A percentile compares a stretch with the other conserved stretches of the same genome.
These are phyloP conservation scores for Dictyostelium intermedium DNA, from an alignment of 78 protist species.

Conservation along the genomic window DNA sequence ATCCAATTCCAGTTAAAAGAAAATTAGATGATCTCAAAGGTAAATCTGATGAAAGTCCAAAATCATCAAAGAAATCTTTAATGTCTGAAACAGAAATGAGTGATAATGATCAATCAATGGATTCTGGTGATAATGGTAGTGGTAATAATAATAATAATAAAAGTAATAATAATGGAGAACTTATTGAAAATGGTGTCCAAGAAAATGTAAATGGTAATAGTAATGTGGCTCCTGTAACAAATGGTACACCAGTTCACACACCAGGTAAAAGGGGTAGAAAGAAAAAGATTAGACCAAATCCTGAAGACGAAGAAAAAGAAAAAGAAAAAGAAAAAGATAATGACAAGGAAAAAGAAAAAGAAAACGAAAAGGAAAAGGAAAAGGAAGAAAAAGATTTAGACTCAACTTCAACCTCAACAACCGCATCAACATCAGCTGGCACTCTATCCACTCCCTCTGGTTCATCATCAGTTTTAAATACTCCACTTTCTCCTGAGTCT, in stretches of 20 bases:
- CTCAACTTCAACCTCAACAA: background rate
- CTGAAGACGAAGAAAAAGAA: background rate
- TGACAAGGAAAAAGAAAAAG: background rate
- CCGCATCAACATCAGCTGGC: background rate
- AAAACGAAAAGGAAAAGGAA: background rate
- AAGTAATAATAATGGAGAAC: background rate
- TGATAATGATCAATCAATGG: background rate
- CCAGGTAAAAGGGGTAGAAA: slow-evolving; percentile 38
- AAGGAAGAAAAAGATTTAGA: background rate
- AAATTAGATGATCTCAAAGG: background rate
- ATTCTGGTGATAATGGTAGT: background rate
- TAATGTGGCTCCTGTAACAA: background rate
- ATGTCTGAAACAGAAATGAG: slow-evolving; percentile 2
- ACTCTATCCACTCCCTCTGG: background rate
- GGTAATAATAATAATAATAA: background rate
- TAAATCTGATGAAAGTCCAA: background rate
- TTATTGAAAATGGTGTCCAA: background rate
- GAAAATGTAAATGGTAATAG: background rate
- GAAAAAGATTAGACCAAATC: slow-evolving; percentile 4
- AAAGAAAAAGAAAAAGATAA: background rate
- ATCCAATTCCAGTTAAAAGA: background rate
- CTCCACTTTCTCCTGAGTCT: slow-evolving; percentile 3
- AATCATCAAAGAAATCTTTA: background rate
- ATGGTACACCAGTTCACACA: background rate
- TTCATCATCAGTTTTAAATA: background rate